phyloP scores from a whole-genome alignment of 2,329 filamentous ascomycete genomes.

The Pseudophaeomoniella oleicola region DNA sequence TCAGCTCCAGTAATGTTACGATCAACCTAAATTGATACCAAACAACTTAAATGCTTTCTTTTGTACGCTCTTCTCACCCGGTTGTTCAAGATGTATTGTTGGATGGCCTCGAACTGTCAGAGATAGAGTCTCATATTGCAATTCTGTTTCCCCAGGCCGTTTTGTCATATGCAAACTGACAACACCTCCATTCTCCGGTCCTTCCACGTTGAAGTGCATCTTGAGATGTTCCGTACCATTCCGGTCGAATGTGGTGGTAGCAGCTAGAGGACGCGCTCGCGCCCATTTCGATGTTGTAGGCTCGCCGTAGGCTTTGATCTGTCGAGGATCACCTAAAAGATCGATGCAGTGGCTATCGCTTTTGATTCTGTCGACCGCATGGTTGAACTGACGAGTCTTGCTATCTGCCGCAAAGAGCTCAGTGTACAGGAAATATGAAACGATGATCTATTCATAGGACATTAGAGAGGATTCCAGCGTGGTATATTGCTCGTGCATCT shows the following conservation, averaged over 20 bases:
- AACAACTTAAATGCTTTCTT: constrained; percentile 1
- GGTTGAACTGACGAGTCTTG: constrained; percentile 78
- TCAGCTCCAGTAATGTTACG: neutral
- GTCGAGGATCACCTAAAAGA: constrained; percentile 57
- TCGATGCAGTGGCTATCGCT: constrained; percentile 55
- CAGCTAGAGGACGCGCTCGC: constrained; percentile 41
- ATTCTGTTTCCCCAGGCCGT: constrained; percentile 47
- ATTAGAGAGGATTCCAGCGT: neutral
- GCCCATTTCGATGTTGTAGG: constrained; percentile 72
- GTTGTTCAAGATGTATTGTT: constrained; percentile 26
- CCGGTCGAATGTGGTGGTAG: constrained; percentile 51
- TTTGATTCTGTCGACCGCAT: constrained; percentile 66
- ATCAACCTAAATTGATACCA: constrained; percentile 1
- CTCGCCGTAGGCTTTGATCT: constrained; percentile 72
- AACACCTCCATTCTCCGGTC: constrained; percentile 56
- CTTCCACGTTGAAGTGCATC: constrained; percentile 78
- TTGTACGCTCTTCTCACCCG: neutral
- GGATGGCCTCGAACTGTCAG: constrained; percentile 53
- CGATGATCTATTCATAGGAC: constrained; percentile 46
- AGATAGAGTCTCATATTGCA: constrained; percentile 65
- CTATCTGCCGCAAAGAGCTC: constrained; percentile 77
- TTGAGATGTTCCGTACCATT: constrained; percentile 65
- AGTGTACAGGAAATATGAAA: constrained; percentile 62
- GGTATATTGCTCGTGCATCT: constrained; percentile 11
- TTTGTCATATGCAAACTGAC: constrained; percentile 69